Conservation (phyloP, 352 stramenopile genomes). For the Pythium periplocum region DNA sequence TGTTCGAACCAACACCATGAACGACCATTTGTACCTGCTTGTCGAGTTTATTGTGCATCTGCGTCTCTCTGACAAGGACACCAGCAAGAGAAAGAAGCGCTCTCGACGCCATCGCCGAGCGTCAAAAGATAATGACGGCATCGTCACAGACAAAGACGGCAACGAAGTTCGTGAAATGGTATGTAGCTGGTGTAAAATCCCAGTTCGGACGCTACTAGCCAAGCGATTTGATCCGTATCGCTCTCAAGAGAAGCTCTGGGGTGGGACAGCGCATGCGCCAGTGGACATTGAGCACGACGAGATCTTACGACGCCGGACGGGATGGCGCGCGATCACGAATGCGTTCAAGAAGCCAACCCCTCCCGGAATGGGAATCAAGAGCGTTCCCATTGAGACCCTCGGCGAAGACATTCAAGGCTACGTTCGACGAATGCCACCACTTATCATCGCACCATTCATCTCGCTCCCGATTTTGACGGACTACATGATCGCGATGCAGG, state of each 20-base stretch:
- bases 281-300: slow-evolving; percentile 76
- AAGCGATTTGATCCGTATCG: slow-evolving; percentile 43
- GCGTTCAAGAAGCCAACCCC: slow-evolving; percentile 50
- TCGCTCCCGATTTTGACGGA: slow-evolving; percentile 61
- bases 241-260: slow-evolving; percentile 51
- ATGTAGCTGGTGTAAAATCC: slow-evolving; percentile 77
- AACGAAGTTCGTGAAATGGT: slow-evolving; percentile 54
- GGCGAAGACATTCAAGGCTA: slow-evolving; percentile 43
- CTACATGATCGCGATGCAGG: slow-evolving; percentile 68
- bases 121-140: background rate
- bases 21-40: slow-evolving; percentile 59
- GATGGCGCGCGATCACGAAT: slow-evolving; percentile 68
- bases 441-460: slow-evolving; percentile 59
- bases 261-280: slow-evolving; percentile 51
- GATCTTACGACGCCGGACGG: slow-evolving; percentile 53
- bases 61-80: slow-evolving; percentile 21
- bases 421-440: slow-evolving; percentile 56
- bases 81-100: slow-evolving; percentile 16
- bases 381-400: slow-evolving; percentile 39
- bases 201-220: slow-evolving; percentile 41
- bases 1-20: slow-evolving; percentile 62
- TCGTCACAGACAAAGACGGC: slow-evolving; percentile 1
- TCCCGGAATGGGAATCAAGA: slow-evolving; percentile 64
- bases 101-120: background rate
- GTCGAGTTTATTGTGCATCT: slow-evolving; percentile 76